Evolutionary conservation across 2,329 filamentous ascomycete genomes (phyloP), one percentile per base, ranked within the genome.

Genomic region (Colletotrichum ledebouriae): DNA sequence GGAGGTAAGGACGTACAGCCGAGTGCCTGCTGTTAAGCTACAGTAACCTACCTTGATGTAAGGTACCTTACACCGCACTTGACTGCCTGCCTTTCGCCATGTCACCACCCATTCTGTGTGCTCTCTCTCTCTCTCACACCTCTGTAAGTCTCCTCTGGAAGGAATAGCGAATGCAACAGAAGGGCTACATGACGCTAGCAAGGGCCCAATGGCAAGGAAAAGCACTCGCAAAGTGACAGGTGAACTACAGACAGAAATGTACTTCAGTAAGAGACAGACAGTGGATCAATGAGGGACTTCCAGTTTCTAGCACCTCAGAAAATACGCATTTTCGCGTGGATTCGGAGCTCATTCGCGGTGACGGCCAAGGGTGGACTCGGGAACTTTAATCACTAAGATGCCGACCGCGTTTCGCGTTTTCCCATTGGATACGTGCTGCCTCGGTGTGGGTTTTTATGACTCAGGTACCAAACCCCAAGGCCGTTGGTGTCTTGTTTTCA

Each of bases 321-420:
- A 29, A 39, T 34, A 34, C 25, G 25, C 52, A 62, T 56, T 56
- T 71, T 70, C 63, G 67, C 59, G 70, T 70, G 67, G 67, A 71
- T 44, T 65, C 70, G 67, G 70, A 62, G 65, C 65, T 53, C 37
- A 37, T 37, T 46, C 58, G 67, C 67, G 62, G 66, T 53, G 53
- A 63, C 58, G 49, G 41, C 60, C 17, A 55, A 69, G 66, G 60
- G 66, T 69, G 69, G 60, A 65, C 46, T 62, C 66, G 69, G 69
- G 69, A 70, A 69, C 57, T 69, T 50, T 64, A 69, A 69, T 69
- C 59, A 58, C 59, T 59, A 69, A 70, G 50, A 57, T 60, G 22
- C 47, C 55, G 47, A 53, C 46, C 22, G 34, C 39, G 34, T 41
- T 44, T 55, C 20, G 37, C 20, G n/a, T 41, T 53, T 67, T 6